Base-by-base conservation (phyloP, 2,329 filamentous ascomycete genomes). In the Diaporthe sp. region DNA sequence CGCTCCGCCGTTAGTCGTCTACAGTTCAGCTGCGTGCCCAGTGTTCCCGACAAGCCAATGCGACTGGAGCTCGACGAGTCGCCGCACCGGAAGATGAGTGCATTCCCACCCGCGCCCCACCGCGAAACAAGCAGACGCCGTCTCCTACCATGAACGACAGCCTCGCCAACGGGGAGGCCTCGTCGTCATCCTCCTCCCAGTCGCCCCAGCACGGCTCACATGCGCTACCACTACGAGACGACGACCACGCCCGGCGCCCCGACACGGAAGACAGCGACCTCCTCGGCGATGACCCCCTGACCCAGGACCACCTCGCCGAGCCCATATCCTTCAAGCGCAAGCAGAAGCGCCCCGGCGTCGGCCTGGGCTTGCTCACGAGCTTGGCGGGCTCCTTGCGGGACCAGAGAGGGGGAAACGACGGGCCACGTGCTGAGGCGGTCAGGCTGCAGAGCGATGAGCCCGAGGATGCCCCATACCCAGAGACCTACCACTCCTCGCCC, bases 321-420 rank as follows among this genome's bases (percentile, higher is more conserved):
- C 85, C 88, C 37, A 83, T 94, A 70, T 93, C 92, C 44, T 95
- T 94, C 85, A 94, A 94, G 85, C 91, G 93, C 80, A 92, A 90
- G 77, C 88, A 90, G 78, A 92, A 88, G 75, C 83, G 86, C 56
- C 84, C 84, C 37, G 84, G 84, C 68, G 80, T 74, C 27, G 74
- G 70, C 37, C 84, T 87, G 72, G 86, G 88, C 37, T 81, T 90
- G 75, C 78, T 91, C 73, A 87, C 86, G n/a, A 83, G 85, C 39
- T 79, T 90, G 73, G 84, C 86, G 5, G 84, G 84, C 8, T 70
- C 75, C 12, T 37, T 69, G 22, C 63, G 61, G 37, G 66, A 69
- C 15, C 55, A 73, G 42, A 69, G 69, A 22, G 65, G 69, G 7
- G 73, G 73, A 1, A 32, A 37, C 42, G 69, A 68, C 47, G 59